phyloP scores from a whole-genome alignment of 306 rosid species.

The Citrullus colocynthis region DNA sequence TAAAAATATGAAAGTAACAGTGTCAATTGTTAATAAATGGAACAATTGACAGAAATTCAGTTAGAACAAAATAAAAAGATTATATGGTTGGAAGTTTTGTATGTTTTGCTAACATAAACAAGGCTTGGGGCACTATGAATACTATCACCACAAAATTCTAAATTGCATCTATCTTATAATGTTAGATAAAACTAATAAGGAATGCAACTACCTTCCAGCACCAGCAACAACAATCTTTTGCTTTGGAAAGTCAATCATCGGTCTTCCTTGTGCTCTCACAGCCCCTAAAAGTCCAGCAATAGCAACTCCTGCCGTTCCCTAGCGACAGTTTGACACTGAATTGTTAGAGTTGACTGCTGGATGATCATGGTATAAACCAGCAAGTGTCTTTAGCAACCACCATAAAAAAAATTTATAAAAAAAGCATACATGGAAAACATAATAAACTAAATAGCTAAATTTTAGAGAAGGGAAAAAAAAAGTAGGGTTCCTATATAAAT shows the following conservation, averaged over 20 bases:
- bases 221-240: constrained; percentile 99
- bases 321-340: constrained; percentile 12
- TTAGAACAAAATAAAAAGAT: background rate
- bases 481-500: background rate
- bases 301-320: constrained; percentile 99
- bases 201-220: constrained; percentile 82
- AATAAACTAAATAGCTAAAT: background rate
- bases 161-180: background rate
- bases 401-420: background rate
- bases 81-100: background rate
- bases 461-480: too few species aligned
- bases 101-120: background rate
- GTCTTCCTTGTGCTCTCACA: constrained; percentile 97
- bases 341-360: background rate
- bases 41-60: background rate
- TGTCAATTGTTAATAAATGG: background rate
- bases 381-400: background rate
- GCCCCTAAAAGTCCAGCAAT: constrained; percentile 97
- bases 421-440: background rate
- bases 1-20: background rate
- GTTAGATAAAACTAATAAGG: background rate
- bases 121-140: background rate
- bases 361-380: background rate
- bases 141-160: background rate
- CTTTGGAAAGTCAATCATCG: constrained; percentile 97